Evolutionary conservation across 495 filamentous ascomycete genomes (phyloP), one percentile per base, ranked within the genome.

Genomic region (Opeltia flavorubescens): DNA sequence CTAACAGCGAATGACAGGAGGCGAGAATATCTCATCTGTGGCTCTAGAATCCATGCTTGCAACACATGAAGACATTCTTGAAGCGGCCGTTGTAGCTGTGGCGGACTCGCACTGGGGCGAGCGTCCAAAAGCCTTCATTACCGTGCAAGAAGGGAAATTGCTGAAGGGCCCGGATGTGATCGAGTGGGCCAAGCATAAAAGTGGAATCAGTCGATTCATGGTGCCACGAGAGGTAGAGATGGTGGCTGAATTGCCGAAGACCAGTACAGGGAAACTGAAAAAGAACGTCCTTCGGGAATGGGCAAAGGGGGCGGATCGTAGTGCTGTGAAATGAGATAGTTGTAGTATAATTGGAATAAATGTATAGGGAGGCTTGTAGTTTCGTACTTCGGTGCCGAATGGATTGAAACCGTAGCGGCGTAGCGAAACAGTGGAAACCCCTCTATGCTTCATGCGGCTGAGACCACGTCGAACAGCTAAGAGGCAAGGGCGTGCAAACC

Each of bases 1-100:
- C 26, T 42, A 29, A 26, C 18, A 18, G 17, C n/a, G 13, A 6
- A 40, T 8, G 11, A 4, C 44, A 91, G 87, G 91, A 40, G 91
- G 91, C 46, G 91, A 98, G 61, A 98, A 98, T 58, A 96, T 98
- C 46, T 94, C 86, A 8, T 91, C 84, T 1, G 81, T 98, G 8
- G 86, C 89, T 1, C 76, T 98, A 5, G 91, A 98, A 66, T 74
- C 77, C 46, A 86, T 94, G 83, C 75, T 98, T n/a, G 83, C 78
- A 23, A 81, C 80, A 43, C 93, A 98, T 57, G 85, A 89, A 0
- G 76, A 82, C 51, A 77, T 98, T 26, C 73, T 98, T 25, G 91
- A 98, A 63, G 88, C 82, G 2, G 91, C 84, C 25, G 86, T 94
- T 6, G 84, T 96, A 9, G 80, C 84, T n/a, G 80, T 96, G 1